A percentile compares a stretch with the other conserved stretches of the same genome.
Conservation (phyloP, 2,329 filamentous ascomycete species). For the Sarocladiaceae sp. region DNA sequence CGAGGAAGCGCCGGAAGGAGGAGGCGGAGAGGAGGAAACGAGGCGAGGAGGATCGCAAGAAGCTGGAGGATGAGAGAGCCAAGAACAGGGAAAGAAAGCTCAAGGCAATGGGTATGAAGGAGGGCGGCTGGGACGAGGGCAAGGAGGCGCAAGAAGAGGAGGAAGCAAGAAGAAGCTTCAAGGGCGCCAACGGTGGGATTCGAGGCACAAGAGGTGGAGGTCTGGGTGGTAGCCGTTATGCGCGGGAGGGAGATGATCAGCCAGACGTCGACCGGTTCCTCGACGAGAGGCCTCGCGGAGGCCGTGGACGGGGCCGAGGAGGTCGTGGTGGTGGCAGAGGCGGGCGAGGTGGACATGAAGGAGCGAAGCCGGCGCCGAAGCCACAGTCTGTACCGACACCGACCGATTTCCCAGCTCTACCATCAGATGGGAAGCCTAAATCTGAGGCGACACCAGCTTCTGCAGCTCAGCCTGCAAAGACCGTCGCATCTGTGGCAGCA, state of each 20-base stretch:
- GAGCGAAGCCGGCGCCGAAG: constrained; percentile 14
- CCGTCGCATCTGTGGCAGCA: constrained; percentile 16
- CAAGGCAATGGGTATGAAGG: constrained; percentile 48
- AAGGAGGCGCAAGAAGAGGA: constrained; percentile 41
- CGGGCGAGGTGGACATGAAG: constrained; percentile 27
- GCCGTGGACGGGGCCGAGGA: constrained; percentile 25
- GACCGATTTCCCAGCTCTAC: constrained; percentile 31
- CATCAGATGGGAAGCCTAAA: constrained; percentile 20
- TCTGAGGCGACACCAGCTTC: constrained; percentile 21
- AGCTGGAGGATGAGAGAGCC: constrained; percentile 53
- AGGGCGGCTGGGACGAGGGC: constrained; percentile 53
- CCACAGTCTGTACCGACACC: constrained; percentile 20
- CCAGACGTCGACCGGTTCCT: constrained; percentile 30
- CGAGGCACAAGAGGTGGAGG: constrained; percentile 30
- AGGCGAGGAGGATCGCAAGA: constrained; percentile 45
- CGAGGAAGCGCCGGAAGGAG: constrained; percentile 41
- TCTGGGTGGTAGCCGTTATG: constrained; percentile 37
- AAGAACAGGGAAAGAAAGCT: constrained; percentile 56
- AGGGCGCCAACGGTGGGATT: constrained; percentile 34
- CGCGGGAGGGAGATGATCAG: constrained; percentile 24
- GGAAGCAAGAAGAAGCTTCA: constrained; percentile 33
- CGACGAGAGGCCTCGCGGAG: constrained; percentile 27
- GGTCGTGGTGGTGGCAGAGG: constrained; percentile 26
- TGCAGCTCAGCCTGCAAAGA: neutral
- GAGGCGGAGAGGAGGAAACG: constrained; percentile 45